Percentiles rank a stretch among this genome's conserved stretches.
Conservation (phyloP, 1,139 yeast species). For the Arxiozyma telluris region DNA sequence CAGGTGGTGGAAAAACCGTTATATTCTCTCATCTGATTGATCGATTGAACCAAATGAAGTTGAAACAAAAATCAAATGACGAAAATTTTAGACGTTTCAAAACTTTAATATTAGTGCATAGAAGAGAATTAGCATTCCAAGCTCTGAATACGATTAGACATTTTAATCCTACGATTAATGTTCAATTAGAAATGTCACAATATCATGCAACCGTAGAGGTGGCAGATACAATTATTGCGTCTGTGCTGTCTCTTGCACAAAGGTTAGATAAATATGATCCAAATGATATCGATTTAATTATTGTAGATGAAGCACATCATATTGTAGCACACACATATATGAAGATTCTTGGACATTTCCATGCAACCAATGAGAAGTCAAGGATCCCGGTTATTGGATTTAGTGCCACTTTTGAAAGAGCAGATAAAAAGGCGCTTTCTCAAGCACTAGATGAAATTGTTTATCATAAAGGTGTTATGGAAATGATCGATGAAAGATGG, state of each 20-base stretch:
- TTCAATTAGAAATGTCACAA: conserved; percentile 70
- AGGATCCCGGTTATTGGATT: conserved; percentile 64
- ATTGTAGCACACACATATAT: conserved; percentile 67
- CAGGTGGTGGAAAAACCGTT: conserved; percentile 94
- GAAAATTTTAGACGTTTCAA: conserved; percentile 6
- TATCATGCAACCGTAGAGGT: conserved; percentile 24
- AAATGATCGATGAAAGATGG: conserved; percentile 63
- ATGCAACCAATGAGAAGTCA: conserved; percentile 38
- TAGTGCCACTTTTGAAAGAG: conserved; percentile 71
- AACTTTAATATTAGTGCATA: conserved; percentile 68
- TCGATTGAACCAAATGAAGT: conserved; percentile 15
- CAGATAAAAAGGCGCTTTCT: conserved; percentile 55
- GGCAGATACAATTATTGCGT: conserved; percentile 67
- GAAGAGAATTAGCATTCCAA: conserved; percentile 70
- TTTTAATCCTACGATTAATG: conserved; percentile 43
- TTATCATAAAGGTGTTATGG: conserved; percentile 55
- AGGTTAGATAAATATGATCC: conserved; percentile 53
- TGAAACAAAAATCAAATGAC: background rate
- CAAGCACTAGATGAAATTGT: conserved; percentile 65
- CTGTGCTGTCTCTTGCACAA: conserved; percentile 58
- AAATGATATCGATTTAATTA: conserved; percentile 48
- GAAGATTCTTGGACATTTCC: conserved; percentile 49
- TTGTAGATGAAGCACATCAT: conserved; percentile 92
- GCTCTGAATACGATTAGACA: conserved; percentile 45
- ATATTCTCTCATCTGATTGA: conserved; percentile 63